These are phyloP conservation scores for Suillus subaureus DNA, from an alignment of 768 basidiomycete species.

Conservation along the genomic window DNA sequence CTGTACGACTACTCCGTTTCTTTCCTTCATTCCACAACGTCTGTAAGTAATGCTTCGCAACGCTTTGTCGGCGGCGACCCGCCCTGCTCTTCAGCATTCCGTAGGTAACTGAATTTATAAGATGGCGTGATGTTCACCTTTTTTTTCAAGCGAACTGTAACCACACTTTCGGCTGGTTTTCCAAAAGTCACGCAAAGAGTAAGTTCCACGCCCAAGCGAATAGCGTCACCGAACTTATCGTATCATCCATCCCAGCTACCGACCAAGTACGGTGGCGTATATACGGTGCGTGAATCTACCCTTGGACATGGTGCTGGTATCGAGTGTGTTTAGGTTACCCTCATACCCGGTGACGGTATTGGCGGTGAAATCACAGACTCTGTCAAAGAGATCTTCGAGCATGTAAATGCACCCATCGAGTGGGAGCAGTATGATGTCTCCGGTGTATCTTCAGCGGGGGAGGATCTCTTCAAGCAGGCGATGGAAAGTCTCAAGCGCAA, in stretches of 20 bases:
- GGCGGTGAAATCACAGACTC: conserved; percentile 97
- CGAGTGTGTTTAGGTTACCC: conserved; percentile 68
- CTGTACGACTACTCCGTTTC: conserved; percentile 21
- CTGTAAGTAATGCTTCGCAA: conserved; percentile 68
- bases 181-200: conserved; percentile 75
- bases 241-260: conserved; percentile 52
- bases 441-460: conserved; percentile 91
- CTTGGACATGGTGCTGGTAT: conserved; percentile 22
- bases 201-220: conserved; percentile 25
- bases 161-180: conserved; percentile 78
- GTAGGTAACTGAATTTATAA: conserved; percentile 39
- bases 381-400: conserved; percentile 98
- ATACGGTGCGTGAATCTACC: conserved; percentile 56
- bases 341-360: conserved; percentile 98
- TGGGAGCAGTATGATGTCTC: conserved; percentile 99
- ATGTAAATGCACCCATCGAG: conserved; percentile 97
- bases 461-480: conserved; percentile 94
- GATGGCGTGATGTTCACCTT: conserved; percentile 6
- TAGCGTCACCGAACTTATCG: conserved; percentile 13
- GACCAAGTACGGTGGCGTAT: conserved; percentile 91
- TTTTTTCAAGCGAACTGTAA: conserved; percentile 60
- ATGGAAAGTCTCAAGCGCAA: conserved; percentile 98
- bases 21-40: conserved; percentile 33
- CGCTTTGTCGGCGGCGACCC: conserved; percentile 57
- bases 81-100: conserved; percentile 52